phyloP scores from a whole-genome alignment of 1,139 yeast species.

The Lodderomyces parapsilosis region DNA sequence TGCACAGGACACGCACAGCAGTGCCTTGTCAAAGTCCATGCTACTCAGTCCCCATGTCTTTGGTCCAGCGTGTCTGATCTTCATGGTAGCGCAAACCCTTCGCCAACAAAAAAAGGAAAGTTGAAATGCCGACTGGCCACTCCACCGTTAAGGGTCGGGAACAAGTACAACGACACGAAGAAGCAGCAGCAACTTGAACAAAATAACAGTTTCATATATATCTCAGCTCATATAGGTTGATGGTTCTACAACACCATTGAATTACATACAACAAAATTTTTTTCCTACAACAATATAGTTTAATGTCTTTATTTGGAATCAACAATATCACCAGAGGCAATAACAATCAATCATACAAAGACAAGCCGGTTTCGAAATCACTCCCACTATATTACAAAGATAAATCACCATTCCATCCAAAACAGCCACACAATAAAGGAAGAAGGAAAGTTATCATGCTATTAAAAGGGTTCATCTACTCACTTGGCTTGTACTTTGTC shows the following conservation, averaged over 20 bases:
- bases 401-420: conserved; percentile 21
- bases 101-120: too few species aligned
- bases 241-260: neutral
- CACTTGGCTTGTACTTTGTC: conserved; percentile 38
- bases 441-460: conserved; percentile 32
- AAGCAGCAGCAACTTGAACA: too few species aligned
- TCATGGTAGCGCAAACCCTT: too few species aligned
- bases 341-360: conserved; percentile 12
- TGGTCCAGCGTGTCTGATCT: too few species aligned
- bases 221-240: neutral
- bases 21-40: too few species aligned
- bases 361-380: conserved; percentile 14
- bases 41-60: too few species aligned
- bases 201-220: too few species aligned
- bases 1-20: too few species aligned
- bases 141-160: too few species aligned
- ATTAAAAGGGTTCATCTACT: conserved; percentile 39
- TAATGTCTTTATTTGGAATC: conserved; percentile 16
- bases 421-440: conserved; percentile 7
- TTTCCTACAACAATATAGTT: neutral
- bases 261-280: neutral
- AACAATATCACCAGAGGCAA: conserved; percentile 12
- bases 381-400: conserved; percentile 34
- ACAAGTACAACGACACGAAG: too few species aligned
- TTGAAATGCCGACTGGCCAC: too few species aligned